phyloP scores from a whole-genome alignment of 2,329 filamentous ascomycete species.

The Tolypocladium pustulatum region DNA sequence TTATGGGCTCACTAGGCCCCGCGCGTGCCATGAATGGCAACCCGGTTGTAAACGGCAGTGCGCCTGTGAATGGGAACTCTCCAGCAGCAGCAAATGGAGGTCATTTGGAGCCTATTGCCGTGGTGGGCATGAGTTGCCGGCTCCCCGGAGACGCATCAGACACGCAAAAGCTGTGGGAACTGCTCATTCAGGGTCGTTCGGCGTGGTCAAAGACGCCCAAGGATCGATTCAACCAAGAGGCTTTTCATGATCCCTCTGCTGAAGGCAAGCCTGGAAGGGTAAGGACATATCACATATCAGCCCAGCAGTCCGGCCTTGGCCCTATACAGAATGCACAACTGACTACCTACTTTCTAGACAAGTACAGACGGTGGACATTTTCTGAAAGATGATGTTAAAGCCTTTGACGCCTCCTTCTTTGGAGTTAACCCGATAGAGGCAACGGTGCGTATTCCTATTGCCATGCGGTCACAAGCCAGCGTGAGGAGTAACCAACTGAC shows the following conservation, averaged over 20 bases:
- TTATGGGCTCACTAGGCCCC: background rate
- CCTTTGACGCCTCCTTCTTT: slow-evolving; percentile 16
- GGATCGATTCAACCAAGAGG: slow-evolving; percentile 33
- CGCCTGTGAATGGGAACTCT: background rate
- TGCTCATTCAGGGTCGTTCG: slow-evolving; percentile 14
- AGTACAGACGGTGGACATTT: slow-evolving; percentile 14
- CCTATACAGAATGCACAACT: background rate
- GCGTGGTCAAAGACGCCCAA: slow-evolving; percentile 28
- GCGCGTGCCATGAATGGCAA: background rate
- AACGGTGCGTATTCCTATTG: background rate
- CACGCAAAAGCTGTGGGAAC: slow-evolving; percentile 7
- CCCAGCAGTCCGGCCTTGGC: background rate
- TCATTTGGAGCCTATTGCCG: slow-evolving; percentile 9
- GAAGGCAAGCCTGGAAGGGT: slow-evolving; percentile 1
- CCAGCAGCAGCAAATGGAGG: background rate
- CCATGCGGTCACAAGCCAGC: background rate
- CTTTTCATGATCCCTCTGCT: slow-evolving; percentile 21
- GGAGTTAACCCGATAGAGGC: slow-evolving; percentile 10
- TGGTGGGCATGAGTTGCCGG: slow-evolving; percentile 12
- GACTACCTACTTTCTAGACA: slow-evolving; percentile 2
- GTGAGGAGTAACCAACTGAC: background rate
- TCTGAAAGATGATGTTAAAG: slow-evolving; percentile 12
- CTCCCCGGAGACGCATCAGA: slow-evolving; percentile 9
- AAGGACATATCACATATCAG: background rate
- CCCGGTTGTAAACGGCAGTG: background rate